These are phyloP conservation scores for Fusarium beomiforme DNA, from an alignment of 2,329 filamentous ascomycete genomes.

Conservation along the genomic window DNA sequence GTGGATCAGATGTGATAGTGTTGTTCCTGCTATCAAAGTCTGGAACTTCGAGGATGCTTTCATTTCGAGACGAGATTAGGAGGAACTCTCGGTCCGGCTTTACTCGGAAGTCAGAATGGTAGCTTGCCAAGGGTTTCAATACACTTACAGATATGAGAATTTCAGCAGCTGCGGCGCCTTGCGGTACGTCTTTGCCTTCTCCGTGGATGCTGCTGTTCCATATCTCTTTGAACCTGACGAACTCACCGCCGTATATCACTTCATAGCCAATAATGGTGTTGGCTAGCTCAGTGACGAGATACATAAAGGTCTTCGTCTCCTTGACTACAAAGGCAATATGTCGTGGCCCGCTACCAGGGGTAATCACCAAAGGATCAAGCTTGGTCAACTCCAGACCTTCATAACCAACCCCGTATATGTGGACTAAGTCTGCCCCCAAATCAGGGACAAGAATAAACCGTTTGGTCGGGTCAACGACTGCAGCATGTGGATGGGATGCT, in stretches of 20 bases:
- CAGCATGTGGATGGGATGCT: conserved; percentile 70
- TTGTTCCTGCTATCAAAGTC: conserved; percentile 55
- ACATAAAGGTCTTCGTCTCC: conserved; percentile 61
- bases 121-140: background rate
- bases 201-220: conserved; percentile 62
- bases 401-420: conserved; percentile 59
- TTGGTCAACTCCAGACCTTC: conserved; percentile 56
- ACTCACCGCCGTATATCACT: conserved; percentile 60
- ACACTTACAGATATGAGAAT: conserved; percentile 65
- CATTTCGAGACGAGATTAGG: conserved; percentile 74
- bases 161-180: conserved; percentile 62
- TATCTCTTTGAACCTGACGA: conserved; percentile 57
- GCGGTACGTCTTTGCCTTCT: conserved; percentile 52
- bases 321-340: conserved; percentile 68
- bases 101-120: background rate
- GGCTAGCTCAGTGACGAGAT: conserved; percentile 69
- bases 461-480: conserved; percentile 72
- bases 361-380: conserved; percentile 52
- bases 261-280: conserved; percentile 67
- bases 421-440: conserved; percentile 71
- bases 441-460: conserved; percentile 73
- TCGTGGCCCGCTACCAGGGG: conserved; percentile 69
- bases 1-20: conserved; percentile 68
- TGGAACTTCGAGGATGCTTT: conserved; percentile 61
- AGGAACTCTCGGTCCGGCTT: conserved; percentile 71